Percentiles rank a stretch among this genome's conserved stretches.
phyloP scores from a whole-genome alignment of 106 monocot genomes.

The Acanthochlamys bracteata region DNA sequence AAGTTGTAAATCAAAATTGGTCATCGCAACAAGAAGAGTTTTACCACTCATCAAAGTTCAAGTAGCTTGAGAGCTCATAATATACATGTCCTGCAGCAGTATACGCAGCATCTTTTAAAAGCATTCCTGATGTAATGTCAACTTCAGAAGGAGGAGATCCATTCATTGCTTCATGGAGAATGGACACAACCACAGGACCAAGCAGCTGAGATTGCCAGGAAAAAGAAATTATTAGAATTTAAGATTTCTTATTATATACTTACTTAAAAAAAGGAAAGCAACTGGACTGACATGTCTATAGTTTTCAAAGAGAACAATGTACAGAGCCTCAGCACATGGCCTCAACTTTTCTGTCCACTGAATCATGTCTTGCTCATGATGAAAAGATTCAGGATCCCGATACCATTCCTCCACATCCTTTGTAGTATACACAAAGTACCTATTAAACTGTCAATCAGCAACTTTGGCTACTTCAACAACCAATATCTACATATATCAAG shows the following conservation, averaged over 20 bases:
- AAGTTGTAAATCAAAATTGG: no score
- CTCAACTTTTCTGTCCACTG: conserved; percentile 93
- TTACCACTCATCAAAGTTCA: conserved; percentile 89
- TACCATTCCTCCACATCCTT: conserved; percentile 89
- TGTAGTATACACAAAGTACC: conserved; percentile 74
- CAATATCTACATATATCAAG: no score
- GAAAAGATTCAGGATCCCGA: conserved; percentile 81
- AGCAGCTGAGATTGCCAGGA: conserved; percentile 45
- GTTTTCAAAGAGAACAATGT: conserved; percentile 93
- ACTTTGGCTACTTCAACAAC: no score
- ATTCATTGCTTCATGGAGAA: conserved; percentile 79
- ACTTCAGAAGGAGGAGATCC: conserved; percentile 56
- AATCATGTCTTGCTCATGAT: conserved; percentile 95
- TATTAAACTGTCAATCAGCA: conserved; percentile 19
- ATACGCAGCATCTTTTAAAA: conserved; percentile 96
- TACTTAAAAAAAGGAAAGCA: conserved; percentile 2
- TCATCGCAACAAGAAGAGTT: not conserved
- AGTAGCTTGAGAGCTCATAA: conserved; percentile 90
- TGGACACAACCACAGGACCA: conserved; percentile 79
- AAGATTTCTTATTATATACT: no score
- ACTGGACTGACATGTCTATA: conserved; percentile 57
- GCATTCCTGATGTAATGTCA: conserved; percentile 80
- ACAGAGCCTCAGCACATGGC: conserved; percentile 97
- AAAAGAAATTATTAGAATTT: conserved; percentile 8
- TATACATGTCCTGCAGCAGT: conserved; percentile 95